Evolutionary conservation across 371 early-diverging fungal species (phyloP).

Genomic region (Actinomortierella wolfii): DNA sequence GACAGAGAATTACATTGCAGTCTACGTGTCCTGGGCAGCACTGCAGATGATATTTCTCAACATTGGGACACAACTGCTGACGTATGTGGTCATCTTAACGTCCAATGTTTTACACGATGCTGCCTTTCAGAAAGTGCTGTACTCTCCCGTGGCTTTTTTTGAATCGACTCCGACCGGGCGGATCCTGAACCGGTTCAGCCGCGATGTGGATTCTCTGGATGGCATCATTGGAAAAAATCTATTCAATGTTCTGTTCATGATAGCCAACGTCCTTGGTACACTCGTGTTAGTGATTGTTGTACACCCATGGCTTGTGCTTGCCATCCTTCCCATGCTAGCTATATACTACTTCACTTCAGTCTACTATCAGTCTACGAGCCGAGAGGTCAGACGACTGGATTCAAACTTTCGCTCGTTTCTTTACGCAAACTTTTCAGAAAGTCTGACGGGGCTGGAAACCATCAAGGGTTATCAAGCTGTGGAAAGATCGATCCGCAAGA

Average conservation of each 20-base stretch:
- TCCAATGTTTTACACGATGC: constrained; percentile 13
- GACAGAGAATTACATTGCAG: constrained; percentile 15
- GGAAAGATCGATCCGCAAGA: constrained; percentile 17
- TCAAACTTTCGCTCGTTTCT: constrained; percentile 57
- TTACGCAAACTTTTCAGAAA: constrained; percentile 60
- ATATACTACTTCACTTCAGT: constrained; percentile 37
- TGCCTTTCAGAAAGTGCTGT: constrained; percentile 52
- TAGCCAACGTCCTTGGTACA: constrained; percentile 66
- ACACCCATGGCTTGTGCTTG: constrained; percentile 55
- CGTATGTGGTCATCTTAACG: constrained; percentile 11
- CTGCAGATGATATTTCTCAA: constrained; percentile 21
- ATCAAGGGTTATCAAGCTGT: constrained; percentile 56
- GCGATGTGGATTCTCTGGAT: constrained; percentile 55
- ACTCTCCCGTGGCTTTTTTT: constrained; percentile 81
- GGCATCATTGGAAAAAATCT: constrained; percentile 55
- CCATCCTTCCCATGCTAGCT: constrained; percentile 1
- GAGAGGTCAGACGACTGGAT: constrained; percentile 78
- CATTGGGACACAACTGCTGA: constrained; percentile 18
- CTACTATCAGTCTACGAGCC: constrained; percentile 58
- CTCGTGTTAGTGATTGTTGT: constrained; percentile 64
- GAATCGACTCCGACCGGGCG: constrained; percentile 86
- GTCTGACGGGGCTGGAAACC: constrained; percentile 54
- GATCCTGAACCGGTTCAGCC: constrained; percentile 65
- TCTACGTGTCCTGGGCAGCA: constrained; percentile 37
- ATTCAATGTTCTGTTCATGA: constrained; percentile 62